These are phyloP conservation scores for Fusarium pseudocircinatum DNA, from an alignment of 2,329 filamentous ascomycete genomes.

Conservation along the genomic window DNA sequence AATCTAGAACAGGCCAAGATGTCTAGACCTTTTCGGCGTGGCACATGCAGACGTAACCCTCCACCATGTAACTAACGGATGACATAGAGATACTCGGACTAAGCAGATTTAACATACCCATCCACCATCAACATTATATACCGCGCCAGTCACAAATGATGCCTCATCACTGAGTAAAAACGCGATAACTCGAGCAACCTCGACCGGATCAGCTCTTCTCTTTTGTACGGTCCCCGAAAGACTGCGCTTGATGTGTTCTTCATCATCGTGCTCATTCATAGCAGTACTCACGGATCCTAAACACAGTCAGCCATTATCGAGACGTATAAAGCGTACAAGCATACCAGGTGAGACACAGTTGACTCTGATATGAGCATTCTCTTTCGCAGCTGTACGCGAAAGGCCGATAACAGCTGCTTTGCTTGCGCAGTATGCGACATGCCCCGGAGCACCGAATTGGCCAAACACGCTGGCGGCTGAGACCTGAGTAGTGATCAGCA, in stretches of 20 bases:
- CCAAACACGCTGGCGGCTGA: constrained; percentile 46
- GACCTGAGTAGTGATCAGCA: constrained; percentile 39
- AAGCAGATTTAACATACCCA: constrained; percentile 26
- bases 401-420: constrained; percentile 47
- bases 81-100: background rate
- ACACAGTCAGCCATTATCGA: background rate
- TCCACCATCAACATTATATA: constrained; percentile 55
- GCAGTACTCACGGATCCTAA: constrained; percentile 28
- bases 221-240: constrained; percentile 24
- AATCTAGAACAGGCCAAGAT: background rate
- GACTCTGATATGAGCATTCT: constrained; percentile 29
- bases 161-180: constrained; percentile 41
- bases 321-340: accelerated
- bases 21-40: too few relatives aligned
- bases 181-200: constrained; percentile 27
- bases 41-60: accelerated
- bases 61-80: accelerated
- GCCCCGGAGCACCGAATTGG: constrained; percentile 45
- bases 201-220: constrained; percentile 9
- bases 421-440: constrained; percentile 45
- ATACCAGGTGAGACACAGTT: constrained; percentile 30
- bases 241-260: constrained; percentile 15
- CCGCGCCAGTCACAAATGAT: constrained; percentile 38
- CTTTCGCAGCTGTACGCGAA: constrained; percentile 43
- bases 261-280: constrained; percentile 25